phyloP scores from a whole-genome alignment of 345 rosid species.

The Moricandia moricandioides region DNA sequence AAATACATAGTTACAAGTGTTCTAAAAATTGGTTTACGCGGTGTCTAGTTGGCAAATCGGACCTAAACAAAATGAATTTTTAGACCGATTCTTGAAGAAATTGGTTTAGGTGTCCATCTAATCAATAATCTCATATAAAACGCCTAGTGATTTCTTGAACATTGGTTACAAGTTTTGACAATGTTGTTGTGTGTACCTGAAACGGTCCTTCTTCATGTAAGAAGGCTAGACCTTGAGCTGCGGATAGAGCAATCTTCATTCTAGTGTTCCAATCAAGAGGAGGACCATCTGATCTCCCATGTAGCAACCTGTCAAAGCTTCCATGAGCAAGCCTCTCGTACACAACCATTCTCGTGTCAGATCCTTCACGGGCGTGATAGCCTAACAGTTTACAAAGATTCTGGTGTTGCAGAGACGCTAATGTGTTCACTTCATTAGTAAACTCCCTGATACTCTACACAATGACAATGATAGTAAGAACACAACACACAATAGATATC shows the following conservation, averaged over 20 bases:
- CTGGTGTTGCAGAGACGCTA: not conserved
- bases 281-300: not conserved
- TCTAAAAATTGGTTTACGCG: no score
- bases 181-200: not conserved
- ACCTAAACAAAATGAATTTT: no score
- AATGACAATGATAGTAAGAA: not conserved
- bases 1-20: no score
- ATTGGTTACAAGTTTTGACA: not conserved
- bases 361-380: not conserved
- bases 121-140: no score
- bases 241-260: not conserved
- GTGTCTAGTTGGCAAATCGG: no score
- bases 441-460: not conserved
- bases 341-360: not conserved
- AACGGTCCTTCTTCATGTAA: not conserved
- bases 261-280: not conserved
- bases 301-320: not conserved
- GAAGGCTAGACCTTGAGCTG: not conserved
- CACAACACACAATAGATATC: not conserved
- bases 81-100: no score
- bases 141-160: not conserved
- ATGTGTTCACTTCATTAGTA: not conserved
- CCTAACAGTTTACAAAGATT: not conserved
- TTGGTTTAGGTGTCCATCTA: not conserved
- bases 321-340: not conserved